A percentile compares a stretch with the other conserved stretches of the same genome.
phyloP scores from a whole-genome alignment of 192 early-diverging fungal species.

The Coemansia sp. region DNA sequence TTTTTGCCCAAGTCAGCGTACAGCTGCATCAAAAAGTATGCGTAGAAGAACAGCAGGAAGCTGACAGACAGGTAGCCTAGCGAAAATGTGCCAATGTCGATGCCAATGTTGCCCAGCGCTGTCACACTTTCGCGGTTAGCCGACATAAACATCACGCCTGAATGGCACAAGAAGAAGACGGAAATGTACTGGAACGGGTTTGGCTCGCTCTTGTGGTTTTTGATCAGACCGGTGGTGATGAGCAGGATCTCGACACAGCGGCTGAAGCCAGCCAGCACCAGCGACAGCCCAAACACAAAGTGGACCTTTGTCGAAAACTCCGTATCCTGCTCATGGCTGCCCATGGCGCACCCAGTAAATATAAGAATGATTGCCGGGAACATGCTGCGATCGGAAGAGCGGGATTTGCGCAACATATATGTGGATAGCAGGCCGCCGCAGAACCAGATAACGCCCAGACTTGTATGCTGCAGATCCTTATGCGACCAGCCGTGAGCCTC shows the following conservation, averaged over 20 bases:
- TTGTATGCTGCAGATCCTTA: slow-evolving; percentile 67
- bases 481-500: slow-evolving; percentile 59
- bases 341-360: slow-evolving; percentile 63
- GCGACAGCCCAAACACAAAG: slow-evolving; percentile 62
- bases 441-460: slow-evolving; percentile 69
- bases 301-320: slow-evolving; percentile 62
- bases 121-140: slow-evolving; percentile 59
- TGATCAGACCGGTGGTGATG: slow-evolving; percentile 35
- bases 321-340: slow-evolving; percentile 58
- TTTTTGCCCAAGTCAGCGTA: slow-evolving; percentile 33
- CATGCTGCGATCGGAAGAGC: slow-evolving; percentile 53
- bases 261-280: slow-evolving; percentile 57
- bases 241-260: slow-evolving; percentile 60
- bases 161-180: slow-evolving; percentile 56
- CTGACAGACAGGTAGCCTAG: slow-evolving; percentile 58
- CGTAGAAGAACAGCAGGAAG: slow-evolving; percentile 59
- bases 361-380: slow-evolving; percentile 62
- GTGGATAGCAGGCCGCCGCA: slow-evolving; percentile 61
- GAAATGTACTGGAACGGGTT: slow-evolving; percentile 55
- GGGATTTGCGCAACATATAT: slow-evolving; percentile 45
- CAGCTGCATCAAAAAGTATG: slow-evolving; percentile 55
- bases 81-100: slow-evolving; percentile 61
- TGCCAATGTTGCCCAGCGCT: slow-evolving; percentile 40
- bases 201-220: slow-evolving; percentile 17
- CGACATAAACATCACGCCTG: slow-evolving; percentile 65